phyloP scores from a whole-genome alignment of 2,329 filamentous ascomycete species.

The Xylaria hypoxylon region DNA sequence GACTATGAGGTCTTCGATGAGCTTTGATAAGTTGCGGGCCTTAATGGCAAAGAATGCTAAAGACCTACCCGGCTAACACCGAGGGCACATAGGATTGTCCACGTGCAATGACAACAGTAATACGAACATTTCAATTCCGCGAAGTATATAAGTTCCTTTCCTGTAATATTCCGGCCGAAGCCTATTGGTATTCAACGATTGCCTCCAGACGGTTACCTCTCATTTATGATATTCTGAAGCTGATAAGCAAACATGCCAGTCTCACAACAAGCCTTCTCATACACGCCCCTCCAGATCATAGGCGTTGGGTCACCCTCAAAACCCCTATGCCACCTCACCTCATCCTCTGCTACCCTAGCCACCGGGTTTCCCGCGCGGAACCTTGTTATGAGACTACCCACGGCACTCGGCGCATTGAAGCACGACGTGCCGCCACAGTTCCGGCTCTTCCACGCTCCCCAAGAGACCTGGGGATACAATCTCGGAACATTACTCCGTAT shows the following conservation, averaged over 20 bases:
- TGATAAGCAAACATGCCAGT: conserved; percentile 19
- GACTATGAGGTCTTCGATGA: not conserved
- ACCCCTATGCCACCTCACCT: conserved; percentile 26
- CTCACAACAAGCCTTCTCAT: conserved; percentile 44
- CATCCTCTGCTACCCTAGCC: conserved; percentile 36
- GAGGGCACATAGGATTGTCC: not conserved
- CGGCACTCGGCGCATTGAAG: conserved; percentile 18
- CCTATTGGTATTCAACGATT: not conserved
- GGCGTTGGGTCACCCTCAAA: not conserved
- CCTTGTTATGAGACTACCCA: not conserved
- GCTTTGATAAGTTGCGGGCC: not conserved
- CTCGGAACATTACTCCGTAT: conserved; percentile 3
- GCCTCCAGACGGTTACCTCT: not conserved
- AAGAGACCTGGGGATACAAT: conserved; percentile 23
- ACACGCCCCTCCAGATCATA: conserved; percentile 34
- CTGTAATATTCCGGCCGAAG: not conserved
- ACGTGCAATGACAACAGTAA: not conserved
- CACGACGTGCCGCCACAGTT: conserved; percentile 45
- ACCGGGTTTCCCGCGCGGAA: conserved; percentile 3
- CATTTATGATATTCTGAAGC: conserved; percentile 24
- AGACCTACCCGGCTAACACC: not conserved
- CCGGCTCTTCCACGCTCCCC: conserved; percentile 41
- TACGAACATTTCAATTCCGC: not conserved
- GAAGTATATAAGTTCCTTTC: not conserved
- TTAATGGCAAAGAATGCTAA: not conserved